Base-by-base conservation (phyloP, 495 filamentous ascomycete genomes). In the Aspergillus sclerotioniger region DNA sequence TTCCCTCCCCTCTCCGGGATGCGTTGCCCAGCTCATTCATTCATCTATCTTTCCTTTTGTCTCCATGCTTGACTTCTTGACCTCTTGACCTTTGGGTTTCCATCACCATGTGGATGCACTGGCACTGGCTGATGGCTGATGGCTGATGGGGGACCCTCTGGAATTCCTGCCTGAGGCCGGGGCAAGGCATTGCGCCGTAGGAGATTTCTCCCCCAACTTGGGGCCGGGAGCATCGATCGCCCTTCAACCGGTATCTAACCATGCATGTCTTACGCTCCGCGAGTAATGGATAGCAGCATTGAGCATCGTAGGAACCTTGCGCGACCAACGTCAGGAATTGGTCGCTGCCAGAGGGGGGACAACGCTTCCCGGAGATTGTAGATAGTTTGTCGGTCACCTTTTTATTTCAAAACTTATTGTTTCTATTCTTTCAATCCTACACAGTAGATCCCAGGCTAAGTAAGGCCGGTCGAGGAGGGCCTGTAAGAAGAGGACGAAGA, bases 221-320 rank as follows among this genome's bases (percentile, higher is more conserved):
- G 31, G 32, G 31, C 45, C 49, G 35, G 44, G 46, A 50, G 19
- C 39, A 50, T 57, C 33, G 44, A 54, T 57, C 53, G 44, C 37
- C 35, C 49, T 49, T 44, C 8, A 9, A 25, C 31, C 33, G 46
- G 54, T 21, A 56, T 48, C 46, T 43, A 49, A 25, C 47, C 47
- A 35, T 49, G 43, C 54, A 56, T 49, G 54, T 41, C 43, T 46
- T 31, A 48, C 17, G 33, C 51, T 53, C 33, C 16, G 35, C 37
- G 37, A 41, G 37, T 41, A 41, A 41, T 41, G 37, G 12, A 41
- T 41, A 13, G 37, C 37, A 41, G 37, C 37, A 41, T 41, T 41
- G 37, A 41, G 37, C 37, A 41, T 41, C 37, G n/a, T 12, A 41
- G 37, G 37, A 41, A 41, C 37, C 37, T 41, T 41, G 37, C 37